These are phyloP conservation scores for Taxillus chinensis DNA, from an alignment of 164 flowering plant species.

Conservation along the genomic window DNA sequence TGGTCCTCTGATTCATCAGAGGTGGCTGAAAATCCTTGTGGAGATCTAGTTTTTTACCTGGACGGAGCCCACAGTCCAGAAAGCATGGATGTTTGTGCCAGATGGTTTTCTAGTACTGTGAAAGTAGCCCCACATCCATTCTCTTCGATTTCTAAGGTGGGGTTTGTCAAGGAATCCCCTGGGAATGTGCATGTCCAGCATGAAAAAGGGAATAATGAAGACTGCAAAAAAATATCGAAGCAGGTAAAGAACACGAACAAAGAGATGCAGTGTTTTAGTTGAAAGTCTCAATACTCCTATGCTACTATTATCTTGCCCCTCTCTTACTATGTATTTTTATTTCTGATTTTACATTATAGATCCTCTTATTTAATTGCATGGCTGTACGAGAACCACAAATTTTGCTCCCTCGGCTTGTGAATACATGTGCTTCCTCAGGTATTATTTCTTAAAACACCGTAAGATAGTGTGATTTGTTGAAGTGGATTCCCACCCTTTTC, in stretches of 20 bases:
- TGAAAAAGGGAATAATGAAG: slow-evolving; percentile 11
- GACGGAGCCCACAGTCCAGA: slow-evolving; percentile 97
- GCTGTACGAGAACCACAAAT: slow-evolving; percentile 70
- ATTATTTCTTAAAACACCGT: slow-evolving; percentile 8
- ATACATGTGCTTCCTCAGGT: slow-evolving; percentile 75
- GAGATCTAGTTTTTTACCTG: slow-evolving; percentile 65
- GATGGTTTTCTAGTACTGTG: slow-evolving; percentile 62
- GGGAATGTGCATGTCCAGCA: slow-evolving; percentile 19
- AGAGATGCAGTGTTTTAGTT: neutral
- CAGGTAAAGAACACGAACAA: slow-evolving; percentile 26
- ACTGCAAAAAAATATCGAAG: slow-evolving; percentile 30
- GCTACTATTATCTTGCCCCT: neutral
- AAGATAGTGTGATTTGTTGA: neutral
- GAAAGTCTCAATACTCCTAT: neutral
- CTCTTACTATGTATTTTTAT: neutral
- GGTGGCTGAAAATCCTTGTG: slow-evolving; percentile 19
- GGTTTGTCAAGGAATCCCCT: slow-evolving; percentile 7
- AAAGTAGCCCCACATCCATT: slow-evolving; percentile 18
- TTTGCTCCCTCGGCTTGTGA: slow-evolving; percentile 61
- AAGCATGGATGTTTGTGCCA: slow-evolving; percentile 85
- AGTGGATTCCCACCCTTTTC: too few species aligned
- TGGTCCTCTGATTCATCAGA: slow-evolving; percentile 12
- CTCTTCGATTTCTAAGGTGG: slow-evolving; percentile 9
- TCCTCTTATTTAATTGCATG: slow-evolving; percentile 87
- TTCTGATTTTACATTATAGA: slow-evolving; percentile 22